These are phyloP conservation scores for Fagopyrum esculentum DNA, from an alignment of 148 eudicot species.

Conservation along the genomic window DNA sequence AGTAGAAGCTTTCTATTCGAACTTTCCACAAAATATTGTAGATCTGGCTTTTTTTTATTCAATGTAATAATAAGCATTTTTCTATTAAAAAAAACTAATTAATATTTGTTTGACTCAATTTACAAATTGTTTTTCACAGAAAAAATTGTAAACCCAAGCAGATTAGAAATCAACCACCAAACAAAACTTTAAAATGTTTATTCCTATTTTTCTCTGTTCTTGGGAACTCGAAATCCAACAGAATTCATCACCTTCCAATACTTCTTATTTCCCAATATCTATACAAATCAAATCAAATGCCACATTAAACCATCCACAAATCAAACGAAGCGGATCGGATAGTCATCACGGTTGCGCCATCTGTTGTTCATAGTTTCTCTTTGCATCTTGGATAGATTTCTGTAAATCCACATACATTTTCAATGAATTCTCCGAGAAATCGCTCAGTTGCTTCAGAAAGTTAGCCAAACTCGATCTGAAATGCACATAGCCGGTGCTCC, in stretches of 20 bases:
- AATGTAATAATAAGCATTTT: no score
- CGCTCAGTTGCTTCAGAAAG: constrained; percentile 47
- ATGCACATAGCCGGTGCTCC: constrained; percentile 34
- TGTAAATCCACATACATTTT: constrained; percentile 55
- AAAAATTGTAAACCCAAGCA: neutral
- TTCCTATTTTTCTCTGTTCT: neutral
- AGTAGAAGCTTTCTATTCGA: no score
- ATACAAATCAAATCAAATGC: neutral
- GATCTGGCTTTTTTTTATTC: no score
- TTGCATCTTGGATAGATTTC: constrained; percentile 43
- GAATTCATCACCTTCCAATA: neutral
- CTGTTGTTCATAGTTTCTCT: constrained; percentile 35
- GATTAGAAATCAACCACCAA: neutral
- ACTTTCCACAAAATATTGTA: no score
- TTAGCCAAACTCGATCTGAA: constrained; percentile 39
- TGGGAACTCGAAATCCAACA: neutral
- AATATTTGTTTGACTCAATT: neutral
- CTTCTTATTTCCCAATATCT: constrained; percentile 7
- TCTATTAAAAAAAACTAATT: no score
- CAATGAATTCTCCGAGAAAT: constrained; percentile 49
- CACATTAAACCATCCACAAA: neutral
- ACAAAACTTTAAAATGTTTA: neutral
- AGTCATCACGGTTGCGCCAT: constrained; percentile 29
- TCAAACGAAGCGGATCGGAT: neutral
- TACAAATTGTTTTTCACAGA: neutral